Base-by-base conservation (phyloP, 257 asterid species). In the Solanum habrochaites region DNA sequence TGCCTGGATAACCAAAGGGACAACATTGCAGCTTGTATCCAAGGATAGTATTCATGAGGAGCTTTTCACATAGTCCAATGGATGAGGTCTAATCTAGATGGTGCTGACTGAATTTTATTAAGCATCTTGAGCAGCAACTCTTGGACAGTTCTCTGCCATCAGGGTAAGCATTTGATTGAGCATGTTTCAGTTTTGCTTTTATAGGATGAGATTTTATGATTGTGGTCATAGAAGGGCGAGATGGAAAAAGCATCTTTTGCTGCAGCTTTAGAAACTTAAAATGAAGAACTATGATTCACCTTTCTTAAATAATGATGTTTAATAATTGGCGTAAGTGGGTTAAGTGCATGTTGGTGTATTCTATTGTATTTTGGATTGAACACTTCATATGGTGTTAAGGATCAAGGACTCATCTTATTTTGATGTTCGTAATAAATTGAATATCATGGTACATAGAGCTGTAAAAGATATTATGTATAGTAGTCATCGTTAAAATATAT, bases 1-100 rank as follows among this genome's bases (percentile, higher is more conserved):
- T 86, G 99, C 99, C 83, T 91, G 89, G 94, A 90, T 97, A 88
- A 86, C 85, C 87, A 90, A 92, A 87, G 98, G 97, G 83, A 93
- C 99, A 23, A 87, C 95, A 73, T 91, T 97, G 90, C 95, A 88
- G 87, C 88, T 94, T 83, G 90, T 93, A 86, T 91, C 99, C 8
- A 88, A 91, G 47, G 92, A 86, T 85, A 90, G 89, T 88, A 88
- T 88, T 90, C 89, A 85, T 64, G 93, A 89, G 87, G 91, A 93
- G 87, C 94, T 90, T 87, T 83, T 89, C 49, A 90, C 87, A 25
- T 91, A 91, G 90, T 88, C 81, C 62, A 82, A 86, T 31, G 72
- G 64, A 60, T 84, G 90, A 88, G 88, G 80, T 82, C 67, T 81
- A 32, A 67, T 32, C 21, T 67, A 23, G 43, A 23, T 43, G 86